These are phyloP conservation scores for Metroxylon sagu DNA, from an alignment of 176 grass and related monocot species.

Conservation along the genomic window DNA sequence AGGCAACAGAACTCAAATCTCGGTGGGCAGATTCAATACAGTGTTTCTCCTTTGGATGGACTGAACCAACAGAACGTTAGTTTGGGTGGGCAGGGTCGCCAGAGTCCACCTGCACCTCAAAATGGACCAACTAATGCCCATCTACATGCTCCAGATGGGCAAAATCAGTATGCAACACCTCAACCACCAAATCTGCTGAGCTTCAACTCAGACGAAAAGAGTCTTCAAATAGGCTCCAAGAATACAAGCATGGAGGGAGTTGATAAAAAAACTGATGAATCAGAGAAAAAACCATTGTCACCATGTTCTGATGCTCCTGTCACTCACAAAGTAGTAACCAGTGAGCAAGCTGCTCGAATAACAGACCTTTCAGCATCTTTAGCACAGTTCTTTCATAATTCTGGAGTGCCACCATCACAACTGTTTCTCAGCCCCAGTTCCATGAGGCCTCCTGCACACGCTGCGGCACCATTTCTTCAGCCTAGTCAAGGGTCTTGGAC, in stretches of 20 bases:
- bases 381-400: constrained; percentile 56
- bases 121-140: constrained; percentile 29
- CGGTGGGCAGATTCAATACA: constrained; percentile 3
- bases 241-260: not conserved
- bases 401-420: constrained; percentile 38
- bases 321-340: constrained; percentile 43
- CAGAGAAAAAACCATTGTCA: constrained; percentile 7
- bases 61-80: constrained; percentile 28
- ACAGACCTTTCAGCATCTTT: constrained; percentile 59
- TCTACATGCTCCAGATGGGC: constrained; percentile 21
- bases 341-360: constrained; percentile 47
- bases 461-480: constrained; percentile 21
- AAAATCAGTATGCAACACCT: constrained; percentile 28
- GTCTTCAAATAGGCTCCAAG: too few species aligned
- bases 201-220: constrained; percentile 28
- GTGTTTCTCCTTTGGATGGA: constrained; percentile 3
- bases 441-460: constrained; percentile 13
- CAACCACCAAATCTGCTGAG: constrained; percentile 25
- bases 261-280: not conserved
- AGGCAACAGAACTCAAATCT: constrained; percentile 3
- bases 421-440: constrained; percentile 26
- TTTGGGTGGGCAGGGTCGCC: constrained; percentile 20
- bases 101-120: constrained; percentile 25
- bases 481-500: constrained; percentile 31
- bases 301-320: constrained; percentile 23